Base-by-base conservation (phyloP, 768 basidiomycete species). In the Xerocomellus chrysenteron region DNA sequence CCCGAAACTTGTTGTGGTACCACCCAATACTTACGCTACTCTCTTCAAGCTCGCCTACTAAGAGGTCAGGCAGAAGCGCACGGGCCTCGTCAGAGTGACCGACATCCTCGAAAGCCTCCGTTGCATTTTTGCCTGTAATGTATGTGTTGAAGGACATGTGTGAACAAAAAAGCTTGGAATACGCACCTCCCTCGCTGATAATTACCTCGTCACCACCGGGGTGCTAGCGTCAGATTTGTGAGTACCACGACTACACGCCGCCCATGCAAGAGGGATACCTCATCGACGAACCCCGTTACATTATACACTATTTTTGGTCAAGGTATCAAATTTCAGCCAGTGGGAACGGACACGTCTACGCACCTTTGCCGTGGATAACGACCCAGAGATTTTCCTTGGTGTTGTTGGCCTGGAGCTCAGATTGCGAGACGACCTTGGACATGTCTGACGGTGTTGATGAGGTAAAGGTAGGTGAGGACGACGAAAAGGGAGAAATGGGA, bases 61-160 rank as follows among this genome's bases (percentile, higher is more conserved):
- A 75, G 82, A 97, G 84, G 61, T 74, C 86, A 17, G 83, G 83
- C 50, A 98, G 80, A 56, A 95, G 81, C 13, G 80, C 88, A 50
- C 97, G 87, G 26, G 97, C 97, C 76, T 99, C 97, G 65, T 98
- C 96, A 1, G 95, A 98, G 82, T 98, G 97, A 32, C 97, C 97
- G 32, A 99, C 96, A 72, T 99, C 97, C 76, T 98, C 96, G 68
- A 99, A 99, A 7, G 97, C 94, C 68, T 98, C 97, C 35, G 96
- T 95, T 24, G 96, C 95, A 72, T 98, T 94, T 72, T 90, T 87
- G 65, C 91, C 94, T 95, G 74, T 19, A 59, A 60, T 39, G 49
- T 43, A 33, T 17, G n/a, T 46, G n/a, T 57, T 51, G 33, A 45
- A 16, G 24, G 30, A 54, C 24, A 17, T 32, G 47, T 24, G 32